Conservation (phyloP, 352 stramenopile genomes). For the Pythium rishiriense region DNA sequence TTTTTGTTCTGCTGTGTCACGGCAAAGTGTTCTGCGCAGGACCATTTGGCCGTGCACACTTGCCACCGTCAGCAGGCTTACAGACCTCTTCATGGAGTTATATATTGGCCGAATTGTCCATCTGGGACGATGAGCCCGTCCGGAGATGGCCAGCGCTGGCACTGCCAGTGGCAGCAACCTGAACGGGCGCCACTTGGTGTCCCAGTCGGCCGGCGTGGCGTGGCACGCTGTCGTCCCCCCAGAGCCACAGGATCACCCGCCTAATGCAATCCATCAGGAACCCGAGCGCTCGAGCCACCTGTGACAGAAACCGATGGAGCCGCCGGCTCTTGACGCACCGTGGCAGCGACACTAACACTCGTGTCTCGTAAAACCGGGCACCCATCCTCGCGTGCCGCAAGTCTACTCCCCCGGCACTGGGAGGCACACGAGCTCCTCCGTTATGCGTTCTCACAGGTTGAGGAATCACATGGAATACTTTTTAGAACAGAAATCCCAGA, state of each 20-base stretch:
- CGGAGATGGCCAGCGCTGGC: no score
- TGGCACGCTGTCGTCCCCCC: no score
- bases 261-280: neutral
- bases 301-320: conserved; percentile 2
- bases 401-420: neutral
- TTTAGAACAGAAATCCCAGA: neutral
- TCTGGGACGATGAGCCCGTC: no score
- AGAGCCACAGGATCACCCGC: neutral
- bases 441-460: neutral
- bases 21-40: neutral
- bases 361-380: conserved; percentile 15
- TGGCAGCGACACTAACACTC: neutral
- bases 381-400: neutral
- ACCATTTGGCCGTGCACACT: no score
- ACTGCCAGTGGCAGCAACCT: neutral
- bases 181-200: no score
- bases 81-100: no score
- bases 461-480: neutral
- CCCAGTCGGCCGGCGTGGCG: no score
- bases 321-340: neutral
- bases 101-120: no score
- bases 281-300: neutral
- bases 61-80: neutral
- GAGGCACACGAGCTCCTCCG: neutral
- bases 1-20: conserved; percentile 5